Percentiles rank a stretch among this genome's conserved stretches.
These are phyloP conservation scores for Iris macrosiphon DNA, from an alignment of 106 monocot genomes.

Conservation along the genomic window DNA sequence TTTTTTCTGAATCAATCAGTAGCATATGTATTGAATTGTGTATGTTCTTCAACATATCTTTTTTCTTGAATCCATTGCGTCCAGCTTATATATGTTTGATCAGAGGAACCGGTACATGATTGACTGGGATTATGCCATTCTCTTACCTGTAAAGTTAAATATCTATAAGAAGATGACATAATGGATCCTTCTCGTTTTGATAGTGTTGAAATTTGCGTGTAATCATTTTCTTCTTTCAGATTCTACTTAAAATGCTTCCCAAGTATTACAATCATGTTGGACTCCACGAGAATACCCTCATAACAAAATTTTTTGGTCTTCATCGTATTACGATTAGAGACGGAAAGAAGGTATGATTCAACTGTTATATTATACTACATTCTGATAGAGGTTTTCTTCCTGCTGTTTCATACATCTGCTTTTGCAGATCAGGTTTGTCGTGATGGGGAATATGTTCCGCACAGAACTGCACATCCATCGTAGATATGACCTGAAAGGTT, in stretches of 20 bases:
- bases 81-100: too few species aligned
- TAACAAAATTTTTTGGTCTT: conserved; percentile 96
- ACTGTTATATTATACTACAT: too few species aligned
- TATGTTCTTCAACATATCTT: too few species aligned
- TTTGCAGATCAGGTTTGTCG: conserved; percentile 88
- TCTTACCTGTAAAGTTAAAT: too few species aligned
- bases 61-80: too few species aligned
- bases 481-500: conserved; percentile 91
- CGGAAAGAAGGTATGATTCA: conserved; percentile 56
- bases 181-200: not conserved
- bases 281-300: conserved; percentile 89
- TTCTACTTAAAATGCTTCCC: conserved; percentile 89
- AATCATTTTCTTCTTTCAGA: conserved; percentile 30
- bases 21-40: too few species aligned
- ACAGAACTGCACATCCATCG: conserved; percentile 82
- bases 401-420: conserved; percentile 5
- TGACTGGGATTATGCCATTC: too few species aligned
- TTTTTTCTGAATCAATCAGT: too few species aligned
- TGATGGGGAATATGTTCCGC: conserved; percentile 99
- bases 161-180: too few species aligned
- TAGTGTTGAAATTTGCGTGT: not conserved
- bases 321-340: conserved; percentile 64
- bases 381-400: not conserved
- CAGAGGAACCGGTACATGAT: too few species aligned
- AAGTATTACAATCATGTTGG: conserved; percentile 79